phyloP scores from a whole-genome alignment of 306 rosid species.

The Pyrus betulifolia region DNA sequence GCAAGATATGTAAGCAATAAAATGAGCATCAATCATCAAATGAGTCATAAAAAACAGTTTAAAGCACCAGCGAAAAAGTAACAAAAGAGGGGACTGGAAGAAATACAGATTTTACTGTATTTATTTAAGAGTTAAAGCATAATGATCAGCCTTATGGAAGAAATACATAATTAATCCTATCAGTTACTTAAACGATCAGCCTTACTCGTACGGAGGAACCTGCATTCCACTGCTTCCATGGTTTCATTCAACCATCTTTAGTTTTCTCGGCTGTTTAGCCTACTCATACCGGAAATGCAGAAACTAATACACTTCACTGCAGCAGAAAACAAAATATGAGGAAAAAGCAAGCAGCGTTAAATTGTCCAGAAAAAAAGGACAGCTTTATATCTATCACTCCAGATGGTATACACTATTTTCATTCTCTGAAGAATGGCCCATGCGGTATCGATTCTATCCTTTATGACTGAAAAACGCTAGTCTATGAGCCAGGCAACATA shows the following conservation, averaged over 20 bases:
- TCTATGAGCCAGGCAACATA: background rate
- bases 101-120: background rate
- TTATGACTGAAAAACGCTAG: background rate
- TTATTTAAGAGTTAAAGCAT: background rate
- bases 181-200: background rate
- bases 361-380: background rate
- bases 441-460: background rate
- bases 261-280: background rate
- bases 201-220: background rate
- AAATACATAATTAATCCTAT: too few relatives aligned
- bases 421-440: background rate
- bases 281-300: background rate
- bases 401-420: background rate
- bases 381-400: background rate
- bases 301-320: background rate
- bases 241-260: background rate
- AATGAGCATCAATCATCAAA: background rate
- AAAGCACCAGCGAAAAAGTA: background rate
- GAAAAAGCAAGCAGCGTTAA: background rate
- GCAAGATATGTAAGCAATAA: background rate
- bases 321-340: background rate
- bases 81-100: background rate
- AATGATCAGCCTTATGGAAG: too few relatives aligned
- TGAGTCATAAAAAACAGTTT: background rate
- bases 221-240: background rate